These are phyloP conservation scores for Exophiala xenobiotica DNA, from an alignment of 2,329 filamentous ascomycete genomes.

Conservation along the genomic window DNA sequence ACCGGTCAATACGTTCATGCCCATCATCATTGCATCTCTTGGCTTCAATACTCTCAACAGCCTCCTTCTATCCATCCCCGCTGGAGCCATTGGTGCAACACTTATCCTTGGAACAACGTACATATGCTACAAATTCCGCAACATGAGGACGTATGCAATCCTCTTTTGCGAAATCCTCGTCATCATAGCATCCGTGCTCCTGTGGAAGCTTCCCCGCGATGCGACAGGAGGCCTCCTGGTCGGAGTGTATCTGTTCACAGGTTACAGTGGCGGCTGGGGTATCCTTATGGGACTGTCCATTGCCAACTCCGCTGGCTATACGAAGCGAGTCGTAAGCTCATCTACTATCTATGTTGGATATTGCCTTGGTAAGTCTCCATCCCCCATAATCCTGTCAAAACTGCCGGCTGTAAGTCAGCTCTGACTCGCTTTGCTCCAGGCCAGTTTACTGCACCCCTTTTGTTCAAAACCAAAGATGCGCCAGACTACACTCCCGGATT, in stretches of 20 bases:
- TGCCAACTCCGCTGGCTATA: conserved; percentile 33
- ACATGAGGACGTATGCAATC: conserved; percentile 41
- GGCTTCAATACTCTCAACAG: conserved; percentile 63
- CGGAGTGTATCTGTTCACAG: conserved; percentile 51
- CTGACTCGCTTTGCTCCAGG: conserved; percentile 39
- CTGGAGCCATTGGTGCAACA: conserved; percentile 40
- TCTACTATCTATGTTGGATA: conserved; percentile 27
- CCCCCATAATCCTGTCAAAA: conserved; percentile 13
- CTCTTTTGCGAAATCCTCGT: conserved; percentile 45
- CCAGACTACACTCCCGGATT: conserved; percentile 29
- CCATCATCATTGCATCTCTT: conserved; percentile 64
- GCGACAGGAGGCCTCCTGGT: conserved; percentile 49
- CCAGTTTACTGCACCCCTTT: conserved; percentile 3
- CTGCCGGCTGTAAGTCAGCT: conserved; percentile 39
- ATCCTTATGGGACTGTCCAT: conserved; percentile 52
- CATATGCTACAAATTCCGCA: conserved; percentile 39
- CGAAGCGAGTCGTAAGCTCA: conserved; percentile 27
- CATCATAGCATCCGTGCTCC: conserved; percentile 42
- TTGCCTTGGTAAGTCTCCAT: conserved; percentile 41
- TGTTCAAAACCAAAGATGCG: conserved; percentile 30
- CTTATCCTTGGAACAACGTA: conserved; percentile 43
- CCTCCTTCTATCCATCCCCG: conserved; percentile 59
- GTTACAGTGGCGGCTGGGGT: conserved; percentile 48
- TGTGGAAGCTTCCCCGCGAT: conserved; percentile 45
- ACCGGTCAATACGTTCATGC: conserved; percentile 61